Conservation (phyloP, 805 yeast genomes). For the Suhomyces sp. region DNA sequence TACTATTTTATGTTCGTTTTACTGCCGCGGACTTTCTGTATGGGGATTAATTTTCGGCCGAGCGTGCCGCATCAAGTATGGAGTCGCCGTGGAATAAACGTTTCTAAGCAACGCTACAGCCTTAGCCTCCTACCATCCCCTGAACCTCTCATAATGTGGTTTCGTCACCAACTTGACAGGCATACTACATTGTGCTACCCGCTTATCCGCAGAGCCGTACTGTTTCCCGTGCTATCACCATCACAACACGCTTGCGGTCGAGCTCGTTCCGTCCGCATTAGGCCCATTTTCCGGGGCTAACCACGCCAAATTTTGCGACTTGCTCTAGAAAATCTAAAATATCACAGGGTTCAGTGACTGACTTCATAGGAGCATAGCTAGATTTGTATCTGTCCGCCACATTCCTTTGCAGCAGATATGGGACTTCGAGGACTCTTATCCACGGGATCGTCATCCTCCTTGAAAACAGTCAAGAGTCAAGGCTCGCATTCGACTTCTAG, state of each 20-base stretch:
- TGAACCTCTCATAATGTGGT: too few relatives aligned
- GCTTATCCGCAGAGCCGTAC: background rate
- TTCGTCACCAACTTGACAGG: too few relatives aligned
- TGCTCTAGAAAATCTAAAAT: background rate
- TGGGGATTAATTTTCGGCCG: background rate
- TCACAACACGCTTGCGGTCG: background rate
- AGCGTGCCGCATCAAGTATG: background rate
- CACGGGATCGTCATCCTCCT: conserved; percentile 7
- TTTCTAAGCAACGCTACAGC: background rate
- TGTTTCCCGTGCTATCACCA: background rate
- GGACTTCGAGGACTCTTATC: conserved; percentile 10
- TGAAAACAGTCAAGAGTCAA: background rate
- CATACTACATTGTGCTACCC: background rate
- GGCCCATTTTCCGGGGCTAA: background rate
- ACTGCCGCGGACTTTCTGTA: background rate
- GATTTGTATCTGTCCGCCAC: background rate
- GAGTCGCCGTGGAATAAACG: background rate
- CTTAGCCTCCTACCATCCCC: background rate
- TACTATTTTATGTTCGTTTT: too few relatives aligned
- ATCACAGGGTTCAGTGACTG: background rate
- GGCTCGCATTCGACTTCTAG: background rate
- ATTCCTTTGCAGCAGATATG: conserved; percentile 2
- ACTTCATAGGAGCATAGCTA: background rate
- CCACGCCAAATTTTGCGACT: background rate
- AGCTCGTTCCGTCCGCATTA: background rate